phyloP scores from a whole-genome alignment of 768 basidiomycete genomes.

The Saitozyma sp. region DNA sequence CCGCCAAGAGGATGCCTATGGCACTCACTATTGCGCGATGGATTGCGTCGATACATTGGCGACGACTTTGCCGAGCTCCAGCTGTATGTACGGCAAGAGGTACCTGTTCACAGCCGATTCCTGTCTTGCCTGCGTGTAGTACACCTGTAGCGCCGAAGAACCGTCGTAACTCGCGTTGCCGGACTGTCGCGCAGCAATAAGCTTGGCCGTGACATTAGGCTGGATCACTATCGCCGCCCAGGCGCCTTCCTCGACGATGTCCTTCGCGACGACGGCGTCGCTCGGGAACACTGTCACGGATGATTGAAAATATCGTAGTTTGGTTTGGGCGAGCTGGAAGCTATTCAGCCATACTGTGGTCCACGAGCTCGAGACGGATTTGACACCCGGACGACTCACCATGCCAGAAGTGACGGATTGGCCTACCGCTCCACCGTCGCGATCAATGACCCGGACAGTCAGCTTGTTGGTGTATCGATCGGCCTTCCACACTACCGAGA shows the following conservation, averaged over 20 bases:
- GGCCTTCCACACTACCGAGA: constrained; percentile 38
- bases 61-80: constrained; percentile 24
- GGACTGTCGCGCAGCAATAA: constrained; percentile 51
- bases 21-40: constrained; percentile 32
- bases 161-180: constrained; percentile 55
- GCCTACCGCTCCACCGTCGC: constrained; percentile 53
- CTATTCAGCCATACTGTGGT: not conserved
- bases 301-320: constrained; percentile 35
- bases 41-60: constrained; percentile 25
- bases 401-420: constrained; percentile 47
- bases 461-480: constrained; percentile 51
- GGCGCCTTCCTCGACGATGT: constrained; percentile 53
- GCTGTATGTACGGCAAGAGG: constrained; percentile 53
- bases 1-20: not conserved
- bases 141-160: constrained; percentile 51
- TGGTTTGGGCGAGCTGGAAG: not conserved
- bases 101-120: constrained; percentile 56
- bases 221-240: constrained; percentile 58
- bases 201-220: constrained; percentile 50
- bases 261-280: constrained; percentile 47
- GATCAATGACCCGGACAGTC: constrained; percentile 55
- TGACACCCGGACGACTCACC: constrained; percentile 16
- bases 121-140: constrained; percentile 57
- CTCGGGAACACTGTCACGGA: constrained; percentile 34
- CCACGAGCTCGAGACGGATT: constrained; percentile 13